Percentiles rank a stretch among this genome's conserved stretches.
phyloP scores from a whole-genome alignment of 2,329 filamentous ascomycete genomes.

The Myriosclerotinia scirpicola region DNA sequence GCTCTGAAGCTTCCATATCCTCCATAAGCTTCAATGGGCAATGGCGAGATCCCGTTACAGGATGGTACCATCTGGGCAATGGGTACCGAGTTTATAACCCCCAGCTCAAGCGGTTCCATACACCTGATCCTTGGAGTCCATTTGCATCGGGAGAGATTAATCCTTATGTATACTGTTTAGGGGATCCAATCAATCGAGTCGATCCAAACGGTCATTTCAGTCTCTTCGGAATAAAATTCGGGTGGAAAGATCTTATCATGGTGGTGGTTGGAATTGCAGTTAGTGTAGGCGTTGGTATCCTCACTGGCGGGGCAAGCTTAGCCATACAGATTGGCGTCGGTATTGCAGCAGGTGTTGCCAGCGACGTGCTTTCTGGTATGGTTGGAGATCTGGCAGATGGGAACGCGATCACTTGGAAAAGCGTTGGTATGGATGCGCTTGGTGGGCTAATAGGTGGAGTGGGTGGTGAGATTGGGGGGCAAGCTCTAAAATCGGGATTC shows the following conservation, averaged over 20 bases:
- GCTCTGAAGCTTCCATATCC: not conserved
- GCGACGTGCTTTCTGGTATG: slow-evolving; percentile 11
- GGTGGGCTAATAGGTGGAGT: slow-evolving; percentile 12
- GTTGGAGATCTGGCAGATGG: not conserved
- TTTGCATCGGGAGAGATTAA: slow-evolving; percentile 21
- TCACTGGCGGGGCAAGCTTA: slow-evolving; percentile 17
- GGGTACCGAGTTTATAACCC: slow-evolving; percentile 21
- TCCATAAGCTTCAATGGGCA: slow-evolving; percentile 20
- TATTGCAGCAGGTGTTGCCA: slow-evolving; percentile 14
- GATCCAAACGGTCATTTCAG: slow-evolving; percentile 20
- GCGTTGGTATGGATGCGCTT: slow-evolving; percentile 19
- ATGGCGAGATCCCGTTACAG: slow-evolving; percentile 20
- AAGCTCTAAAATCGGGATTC: not conserved
- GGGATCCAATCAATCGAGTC: slow-evolving; percentile 18
- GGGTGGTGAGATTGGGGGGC: not conserved
- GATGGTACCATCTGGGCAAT: slow-evolving; percentile 22
- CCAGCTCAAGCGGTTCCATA: slow-evolving; percentile 4
- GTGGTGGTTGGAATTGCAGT: slow-evolving; percentile 13
- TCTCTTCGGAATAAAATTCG: slow-evolving; percentile 7
- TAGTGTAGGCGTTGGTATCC: slow-evolving; percentile 14
- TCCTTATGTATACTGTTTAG: slow-evolving; percentile 20
- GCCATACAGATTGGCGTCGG: slow-evolving; percentile 20
- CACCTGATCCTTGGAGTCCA: slow-evolving; percentile 17
- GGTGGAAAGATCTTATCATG: slow-evolving; percentile 19
- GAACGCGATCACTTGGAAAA: not conserved